Conservation (phyloP, 2,329 filamentous ascomycete genomes). For the Penicillium sp. region DNA sequence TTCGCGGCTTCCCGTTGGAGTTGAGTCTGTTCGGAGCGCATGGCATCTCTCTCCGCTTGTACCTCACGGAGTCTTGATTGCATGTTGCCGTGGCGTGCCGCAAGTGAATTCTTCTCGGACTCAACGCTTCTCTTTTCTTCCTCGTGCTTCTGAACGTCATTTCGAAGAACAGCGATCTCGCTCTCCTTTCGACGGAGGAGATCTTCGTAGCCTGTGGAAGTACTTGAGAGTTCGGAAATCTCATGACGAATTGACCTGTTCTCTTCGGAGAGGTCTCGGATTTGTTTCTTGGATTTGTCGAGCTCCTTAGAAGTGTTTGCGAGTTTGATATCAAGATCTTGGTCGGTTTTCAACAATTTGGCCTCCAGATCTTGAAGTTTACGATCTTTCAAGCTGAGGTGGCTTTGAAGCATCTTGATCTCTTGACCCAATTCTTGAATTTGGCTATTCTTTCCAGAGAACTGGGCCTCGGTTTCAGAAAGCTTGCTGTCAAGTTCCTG, state of each 20-base stretch:
- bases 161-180: constrained; percentile 74
- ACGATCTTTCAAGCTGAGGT: constrained; percentile 76
- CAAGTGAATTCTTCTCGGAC: constrained; percentile 63
- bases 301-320: constrained; percentile 70
- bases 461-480: constrained; percentile 58
- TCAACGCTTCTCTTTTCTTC: constrained; percentile 70
- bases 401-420: constrained; percentile 82
- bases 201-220: constrained; percentile 90
- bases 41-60: constrained; percentile 77
- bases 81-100: constrained; percentile 69
- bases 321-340: constrained; percentile 80
- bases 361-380: constrained; percentile 80
- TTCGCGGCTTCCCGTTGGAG: constrained; percentile 83
- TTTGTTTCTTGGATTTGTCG: constrained; percentile 60
- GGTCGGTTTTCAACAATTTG: constrained; percentile 73
- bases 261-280: constrained; percentile 68
- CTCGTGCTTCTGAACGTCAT: constrained; percentile 74
- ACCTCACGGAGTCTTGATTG: constrained; percentile 68
- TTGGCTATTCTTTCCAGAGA: constrained; percentile 64
- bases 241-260: constrained; percentile 76
- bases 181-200: constrained; percentile 88
- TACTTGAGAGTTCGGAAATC: constrained; percentile 75
- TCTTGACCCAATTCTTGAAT: constrained; percentile 72
- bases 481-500: constrained; percentile 63
- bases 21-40: constrained; percentile 73